Conservation (phyloP, 2,329 filamentous ascomycete genomes). For the Rutstroemia sp. region DNA sequence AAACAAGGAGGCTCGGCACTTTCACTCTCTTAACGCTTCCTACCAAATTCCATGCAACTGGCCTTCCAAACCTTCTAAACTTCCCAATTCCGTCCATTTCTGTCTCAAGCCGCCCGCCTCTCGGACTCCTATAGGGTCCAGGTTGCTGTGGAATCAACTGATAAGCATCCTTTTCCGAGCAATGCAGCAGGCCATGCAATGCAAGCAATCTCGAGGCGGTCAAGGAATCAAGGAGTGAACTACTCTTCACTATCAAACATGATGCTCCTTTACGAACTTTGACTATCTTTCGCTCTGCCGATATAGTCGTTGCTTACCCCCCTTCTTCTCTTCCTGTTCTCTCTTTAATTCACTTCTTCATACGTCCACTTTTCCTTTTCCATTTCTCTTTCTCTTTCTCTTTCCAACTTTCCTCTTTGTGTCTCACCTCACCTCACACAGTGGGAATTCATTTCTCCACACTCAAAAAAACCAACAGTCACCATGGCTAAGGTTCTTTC, state of each 20-base stretch:
- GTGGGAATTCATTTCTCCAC: not conserved
- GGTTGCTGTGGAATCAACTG: not conserved
- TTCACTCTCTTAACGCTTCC: not conserved
- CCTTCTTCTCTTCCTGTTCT: not conserved
- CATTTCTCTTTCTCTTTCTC: not conserved
- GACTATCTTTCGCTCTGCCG: not conserved
- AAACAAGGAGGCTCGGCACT: not conserved
- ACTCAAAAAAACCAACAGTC: not conserved
- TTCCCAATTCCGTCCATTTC: not conserved
- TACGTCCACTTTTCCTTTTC: not conserved
- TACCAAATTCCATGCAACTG: not conserved
- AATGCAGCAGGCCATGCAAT: slow-evolving; percentile 6
- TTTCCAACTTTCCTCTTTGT: not conserved
- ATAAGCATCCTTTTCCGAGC: slow-evolving; percentile 5
- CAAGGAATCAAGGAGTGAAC: slow-evolving; percentile 6
- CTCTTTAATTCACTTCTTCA: not conserved
- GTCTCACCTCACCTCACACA: no score
- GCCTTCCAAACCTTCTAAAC: not conserved
- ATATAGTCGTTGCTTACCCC: not conserved
- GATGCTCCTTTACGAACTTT: not conserved
- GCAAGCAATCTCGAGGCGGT: slow-evolving; percentile 7
- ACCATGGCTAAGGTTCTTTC: slow-evolving; percentile 7
- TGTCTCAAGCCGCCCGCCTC: not conserved
- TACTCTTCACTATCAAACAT: not conserved
- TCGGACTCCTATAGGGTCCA: not conserved